Evolutionary conservation across 805 yeast species (phyloP), one percentile per base, ranked within the genome.

Genomic region (Barnettozyma salicaria): DNA sequence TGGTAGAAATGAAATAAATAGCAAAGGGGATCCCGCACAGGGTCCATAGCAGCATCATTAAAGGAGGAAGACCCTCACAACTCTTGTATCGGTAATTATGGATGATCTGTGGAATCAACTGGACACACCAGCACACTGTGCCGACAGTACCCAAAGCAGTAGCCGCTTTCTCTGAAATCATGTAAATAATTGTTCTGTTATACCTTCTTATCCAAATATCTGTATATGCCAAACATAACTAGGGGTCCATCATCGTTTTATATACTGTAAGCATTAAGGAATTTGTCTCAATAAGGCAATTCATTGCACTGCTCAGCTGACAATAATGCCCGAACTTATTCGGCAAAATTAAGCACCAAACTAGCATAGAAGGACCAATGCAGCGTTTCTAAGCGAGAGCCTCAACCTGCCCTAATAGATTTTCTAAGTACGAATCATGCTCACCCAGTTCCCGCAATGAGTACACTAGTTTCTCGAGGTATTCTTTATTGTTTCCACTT

Each of bases 91-190:
- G 67, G 63, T 73, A 88, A 55, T 90, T 89, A 55, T 77, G 68
- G 40, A 76, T 66, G 31, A 89, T 79, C 53, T 85, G 97, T 2
- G 97, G 97, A 1, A 88, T 68, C 45, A 90, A 64, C 61, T 90
- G 97, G 45, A 89, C 64, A 58, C 97, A 89, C 97, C 97, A 90
- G 40, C 84, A 70, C 2, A 89, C 77, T 0, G 97, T 90, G 6
- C 96, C 97, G 2, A 85, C 67, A 10, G 96, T 88, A 2, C 87
- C 96, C 37, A 87, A 67, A 6, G 80, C 87, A 34, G 82, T 84
- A 13, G 84, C 72, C 1, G 85, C 86, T 39, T 45, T 52, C 17
- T 53, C 58, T 18, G 49, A 45, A 25, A 53, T 49, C 55, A 53
- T 53, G 10, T 9, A 13, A 8, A 7, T 14, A 20, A 5, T 12